A percentile compares a stretch with the other conserved stretches of the same genome.
These are phyloP conservation scores for Bolboschoenus planiculmis DNA, from an alignment of 176 grass and related monocot species.

Conservation along the genomic window DNA sequence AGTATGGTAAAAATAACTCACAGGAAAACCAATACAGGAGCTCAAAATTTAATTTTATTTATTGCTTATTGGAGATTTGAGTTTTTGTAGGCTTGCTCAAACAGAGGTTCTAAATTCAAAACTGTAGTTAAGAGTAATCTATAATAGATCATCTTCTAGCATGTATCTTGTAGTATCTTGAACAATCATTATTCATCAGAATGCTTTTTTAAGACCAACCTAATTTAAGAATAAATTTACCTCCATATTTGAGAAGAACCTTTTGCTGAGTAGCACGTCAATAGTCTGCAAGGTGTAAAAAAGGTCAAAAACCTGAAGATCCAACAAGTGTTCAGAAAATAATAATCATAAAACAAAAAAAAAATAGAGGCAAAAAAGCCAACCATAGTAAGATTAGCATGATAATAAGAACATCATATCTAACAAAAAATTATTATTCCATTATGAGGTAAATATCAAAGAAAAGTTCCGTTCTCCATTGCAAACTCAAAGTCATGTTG, in stretches of 20 bases:
- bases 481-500: not conserved
- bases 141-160: not conserved
- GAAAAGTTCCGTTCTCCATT: not conserved
- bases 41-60: not conserved
- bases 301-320: not conserved
- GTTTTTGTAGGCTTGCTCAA: not conserved
- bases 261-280: conserved; percentile 81
- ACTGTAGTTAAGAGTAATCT: not conserved
- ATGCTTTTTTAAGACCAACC: not conserved
- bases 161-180: no score
- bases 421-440: not conserved
- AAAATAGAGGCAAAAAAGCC: not conserved
- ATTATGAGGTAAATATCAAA: not conserved
- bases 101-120: not conserved
- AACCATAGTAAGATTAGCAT: not conserved
- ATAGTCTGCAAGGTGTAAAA: conserved; percentile 62
- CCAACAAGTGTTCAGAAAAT: not conserved
- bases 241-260: conserved; percentile 68
- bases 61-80: not conserved
- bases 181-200: not conserved
- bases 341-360: conserved; percentile 14
- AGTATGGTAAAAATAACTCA: not conserved
- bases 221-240: conserved; percentile 42
- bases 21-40: not conserved
- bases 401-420: not conserved